phyloP scores from a whole-genome alignment of 148 eudicot species.

The Nyssa sinensis region DNA sequence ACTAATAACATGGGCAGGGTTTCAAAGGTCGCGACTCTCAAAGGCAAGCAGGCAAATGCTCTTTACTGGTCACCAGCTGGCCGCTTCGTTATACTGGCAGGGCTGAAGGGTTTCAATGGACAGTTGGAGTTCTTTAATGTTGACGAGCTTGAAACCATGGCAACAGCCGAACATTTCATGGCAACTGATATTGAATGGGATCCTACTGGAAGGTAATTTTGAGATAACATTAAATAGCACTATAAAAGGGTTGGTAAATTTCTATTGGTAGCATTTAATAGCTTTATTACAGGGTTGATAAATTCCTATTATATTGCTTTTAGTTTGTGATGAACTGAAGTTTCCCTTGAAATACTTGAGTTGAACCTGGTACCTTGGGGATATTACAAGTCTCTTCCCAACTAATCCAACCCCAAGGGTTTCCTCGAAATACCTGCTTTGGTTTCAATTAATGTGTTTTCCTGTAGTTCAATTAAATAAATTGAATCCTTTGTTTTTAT shows the following conservation, averaged over 20 bases:
- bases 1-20: slow-evolving; percentile 54
- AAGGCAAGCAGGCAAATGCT: slow-evolving; percentile 75
- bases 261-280: not conserved
- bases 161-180: slow-evolving; percentile 72
- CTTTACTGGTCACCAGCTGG: slow-evolving; percentile 89
- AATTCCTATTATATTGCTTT: too few species aligned
- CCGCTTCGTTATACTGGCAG: slow-evolving; percentile 61
- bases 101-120: slow-evolving; percentile 78
- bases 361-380: too few species aligned
- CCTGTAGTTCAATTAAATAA: not conserved
- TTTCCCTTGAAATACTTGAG: too few species aligned
- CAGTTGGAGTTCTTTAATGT: slow-evolving; percentile 78
- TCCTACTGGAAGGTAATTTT: slow-evolving; percentile 78
- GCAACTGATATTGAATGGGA: slow-evolving; percentile 83
- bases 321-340: too few species aligned
- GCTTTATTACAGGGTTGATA: too few species aligned
- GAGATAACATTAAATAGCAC: not conserved
- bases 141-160: slow-evolving; percentile 94
- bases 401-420: too few species aligned
- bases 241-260: too few species aligned
- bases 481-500: not conserved
- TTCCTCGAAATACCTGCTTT: not conserved
- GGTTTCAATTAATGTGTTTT: not conserved
- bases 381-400: too few species aligned
- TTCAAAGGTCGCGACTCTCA: slow-evolving; percentile 67